Conservation (phyloP, 495 filamentous ascomycete genomes). For the Penicillium soppii region DNA sequence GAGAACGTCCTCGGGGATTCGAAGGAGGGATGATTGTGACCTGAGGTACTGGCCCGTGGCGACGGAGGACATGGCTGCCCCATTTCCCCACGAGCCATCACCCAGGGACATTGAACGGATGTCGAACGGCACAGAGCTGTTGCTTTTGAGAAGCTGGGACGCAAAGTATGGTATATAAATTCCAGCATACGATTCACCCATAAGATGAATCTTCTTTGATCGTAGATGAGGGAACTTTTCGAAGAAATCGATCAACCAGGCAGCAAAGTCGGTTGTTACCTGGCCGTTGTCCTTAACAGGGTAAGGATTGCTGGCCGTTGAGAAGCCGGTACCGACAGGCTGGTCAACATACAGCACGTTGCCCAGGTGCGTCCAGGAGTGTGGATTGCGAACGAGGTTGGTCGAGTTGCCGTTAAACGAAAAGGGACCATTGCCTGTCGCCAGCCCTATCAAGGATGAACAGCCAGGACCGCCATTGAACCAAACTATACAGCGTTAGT, state of each 20-base stretch:
- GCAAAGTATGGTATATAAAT: conserved; percentile 44
- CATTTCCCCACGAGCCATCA: conserved; percentile 36
- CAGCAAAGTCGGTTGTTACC: conserved; percentile 33
- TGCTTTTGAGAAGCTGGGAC: conserved; percentile 30
- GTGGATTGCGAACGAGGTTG: conserved; percentile 24
- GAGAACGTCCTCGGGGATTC: conserved; percentile 28
- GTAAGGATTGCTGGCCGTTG: conserved; percentile 31
- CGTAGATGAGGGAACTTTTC: conserved; percentile 29
- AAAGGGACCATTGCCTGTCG: conserved; percentile 30
- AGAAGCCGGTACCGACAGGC: conserved; percentile 41
- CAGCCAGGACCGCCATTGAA: conserved; percentile 71
- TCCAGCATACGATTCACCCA: conserved; percentile 44
- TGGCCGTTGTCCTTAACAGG: conserved; percentile 25
- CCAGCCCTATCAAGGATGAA: conserved; percentile 64
- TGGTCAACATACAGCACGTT: conserved; percentile 46
- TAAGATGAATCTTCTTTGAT: conserved; percentile 38
- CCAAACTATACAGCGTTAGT: conserved; percentile 46
- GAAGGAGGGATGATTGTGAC: conserved; percentile 19
- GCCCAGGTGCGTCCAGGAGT: conserved; percentile 41
- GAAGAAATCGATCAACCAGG: conserved; percentile 40
- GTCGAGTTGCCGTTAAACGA: conserved; percentile 30
- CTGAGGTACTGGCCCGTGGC: conserved; percentile 27
- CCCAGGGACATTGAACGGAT: conserved; percentile 37
- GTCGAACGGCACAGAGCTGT: conserved; percentile 27
- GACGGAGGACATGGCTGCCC: conserved; percentile 31